phyloP scores from a whole-genome alignment of 2,329 filamentous ascomycete species.

The Reticulascus tulasneorum region DNA sequence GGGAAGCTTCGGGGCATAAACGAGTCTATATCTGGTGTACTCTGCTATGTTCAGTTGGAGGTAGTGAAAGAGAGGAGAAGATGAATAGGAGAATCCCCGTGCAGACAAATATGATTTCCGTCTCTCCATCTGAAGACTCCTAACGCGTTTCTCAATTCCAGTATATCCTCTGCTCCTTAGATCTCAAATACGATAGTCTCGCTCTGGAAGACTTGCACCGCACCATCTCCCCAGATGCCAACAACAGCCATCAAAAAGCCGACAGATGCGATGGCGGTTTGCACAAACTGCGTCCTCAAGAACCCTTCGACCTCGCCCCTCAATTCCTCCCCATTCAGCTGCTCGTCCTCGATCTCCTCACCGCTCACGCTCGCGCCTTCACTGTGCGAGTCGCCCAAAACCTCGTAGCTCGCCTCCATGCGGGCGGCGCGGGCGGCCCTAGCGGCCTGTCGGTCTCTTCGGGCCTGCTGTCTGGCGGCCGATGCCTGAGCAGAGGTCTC shows the following conservation, averaged over 20 bases:
- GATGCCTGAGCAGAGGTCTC: conserved; percentile 20
- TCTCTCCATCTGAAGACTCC: conserved; percentile 7
- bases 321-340: conserved; percentile 60
- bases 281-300: conserved; percentile 48
- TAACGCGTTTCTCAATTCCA: background rate
- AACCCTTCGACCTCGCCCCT: conserved; percentile 53
- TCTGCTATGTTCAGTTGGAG: conserved; percentile 7
- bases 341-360: conserved; percentile 44
- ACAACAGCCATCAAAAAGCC: conserved; percentile 60
- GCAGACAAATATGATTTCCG: conserved; percentile 5
- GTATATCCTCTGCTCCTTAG: conserved; percentile 7
- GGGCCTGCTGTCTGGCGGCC: conserved; percentile 17
- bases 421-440: conserved; percentile 28
- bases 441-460: conserved; percentile 21
- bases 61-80: conserved; percentile 7
- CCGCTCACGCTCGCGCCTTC: conserved; percentile 40
- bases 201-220: conserved; percentile 18
- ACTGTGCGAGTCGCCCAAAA: conserved; percentile 52
- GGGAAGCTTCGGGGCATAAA: no score
- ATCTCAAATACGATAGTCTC: conserved; percentile 15
- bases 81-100: conserved; percentile 9
- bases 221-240: conserved; percentile 64
- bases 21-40: no score
- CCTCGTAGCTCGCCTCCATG: conserved; percentile 71
- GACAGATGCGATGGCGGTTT: conserved; percentile 49